Evolutionary conservation across 345 rosid species (phyloP).

Genomic region (Gossypium australe): DNA sequence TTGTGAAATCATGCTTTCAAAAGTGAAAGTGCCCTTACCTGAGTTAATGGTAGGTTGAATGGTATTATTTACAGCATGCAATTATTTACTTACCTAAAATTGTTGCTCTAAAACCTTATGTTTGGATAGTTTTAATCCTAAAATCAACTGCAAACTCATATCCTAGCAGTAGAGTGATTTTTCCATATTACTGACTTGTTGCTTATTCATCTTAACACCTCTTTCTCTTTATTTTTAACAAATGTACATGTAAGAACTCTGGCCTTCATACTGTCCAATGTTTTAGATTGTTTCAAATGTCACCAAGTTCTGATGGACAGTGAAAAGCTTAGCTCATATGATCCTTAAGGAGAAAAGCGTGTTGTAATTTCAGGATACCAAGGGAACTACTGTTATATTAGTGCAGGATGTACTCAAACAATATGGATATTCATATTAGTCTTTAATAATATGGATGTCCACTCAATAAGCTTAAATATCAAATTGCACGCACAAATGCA

Average conservation of each 20-base stretch:
- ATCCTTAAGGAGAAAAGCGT: background rate
- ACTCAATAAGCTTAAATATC: background rate
- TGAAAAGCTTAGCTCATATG: background rate
- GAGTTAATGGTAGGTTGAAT: slow-evolving; percentile 70
- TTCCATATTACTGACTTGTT: background rate
- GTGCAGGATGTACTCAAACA: too few relatives aligned
- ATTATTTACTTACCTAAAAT: background rate
- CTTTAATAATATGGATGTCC: background rate
- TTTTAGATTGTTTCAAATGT: background rate
- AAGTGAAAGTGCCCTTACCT: slow-evolving; percentile 83
- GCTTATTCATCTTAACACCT: background rate
- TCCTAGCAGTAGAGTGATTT: background rate
- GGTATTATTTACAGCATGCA: background rate
- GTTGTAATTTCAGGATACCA: background rate
- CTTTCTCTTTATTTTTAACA: background rate
- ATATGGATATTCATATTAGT: background rate
- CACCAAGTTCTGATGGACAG: background rate
- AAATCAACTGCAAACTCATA: background rate
- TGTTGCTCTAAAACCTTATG: background rate
- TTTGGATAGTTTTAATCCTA: slow-evolving; percentile 5
- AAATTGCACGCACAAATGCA: background rate
- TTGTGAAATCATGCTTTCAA: slow-evolving; percentile 97
- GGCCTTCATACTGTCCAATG: background rate
- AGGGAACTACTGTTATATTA: background rate
- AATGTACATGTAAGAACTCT: background rate